Percentiles rank a stretch among this genome's conserved stretches.
Conservation (phyloP, 495 filamentous ascomycete species). For the Penicillium paradoxum region DNA sequence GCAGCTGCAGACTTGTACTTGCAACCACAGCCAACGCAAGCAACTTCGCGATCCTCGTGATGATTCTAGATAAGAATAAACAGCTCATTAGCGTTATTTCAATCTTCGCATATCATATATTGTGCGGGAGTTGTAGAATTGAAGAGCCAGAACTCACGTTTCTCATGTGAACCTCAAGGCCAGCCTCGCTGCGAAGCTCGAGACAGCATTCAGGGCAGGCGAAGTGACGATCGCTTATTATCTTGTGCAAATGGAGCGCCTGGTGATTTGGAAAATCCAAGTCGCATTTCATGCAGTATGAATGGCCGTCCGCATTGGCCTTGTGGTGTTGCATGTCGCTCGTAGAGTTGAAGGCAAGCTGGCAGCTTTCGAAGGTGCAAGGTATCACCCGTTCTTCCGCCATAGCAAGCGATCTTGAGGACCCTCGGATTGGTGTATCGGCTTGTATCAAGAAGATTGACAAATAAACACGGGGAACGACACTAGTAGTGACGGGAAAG, state of each 20-base stretch:
- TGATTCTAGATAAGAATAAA: conserved; percentile 33
- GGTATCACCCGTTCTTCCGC: neutral
- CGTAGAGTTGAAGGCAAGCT: conserved; percentile 51
- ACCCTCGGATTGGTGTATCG: too few relatives aligned
- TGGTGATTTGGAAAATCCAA: conserved; percentile 43
- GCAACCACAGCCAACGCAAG: conserved; percentile 42
- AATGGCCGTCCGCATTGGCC: conserved; percentile 31
- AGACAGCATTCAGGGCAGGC: conserved; percentile 48
- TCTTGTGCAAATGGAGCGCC: conserved; percentile 36
- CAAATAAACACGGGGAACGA: neutral
- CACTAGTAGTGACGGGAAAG: neutral
- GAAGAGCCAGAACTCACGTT: conserved; percentile 31
- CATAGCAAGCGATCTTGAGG: neutral
- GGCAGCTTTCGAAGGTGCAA: conserved; percentile 42
- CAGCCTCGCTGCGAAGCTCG: conserved; percentile 45
- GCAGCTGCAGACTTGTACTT: conserved; percentile 40
- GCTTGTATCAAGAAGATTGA: too few relatives aligned
- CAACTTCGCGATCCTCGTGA: conserved; percentile 35
- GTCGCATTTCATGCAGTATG: conserved; percentile 50
- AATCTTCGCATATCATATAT: too few relatives aligned
- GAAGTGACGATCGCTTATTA: conserved; percentile 39
- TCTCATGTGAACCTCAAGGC: conserved; percentile 42
- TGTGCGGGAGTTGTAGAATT: too few relatives aligned
- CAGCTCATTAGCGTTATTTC: neutral
- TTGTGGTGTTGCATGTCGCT: conserved; percentile 47